phyloP scores from a whole-genome alignment of 116 monocot genomes.

The Zostera marina region DNA sequence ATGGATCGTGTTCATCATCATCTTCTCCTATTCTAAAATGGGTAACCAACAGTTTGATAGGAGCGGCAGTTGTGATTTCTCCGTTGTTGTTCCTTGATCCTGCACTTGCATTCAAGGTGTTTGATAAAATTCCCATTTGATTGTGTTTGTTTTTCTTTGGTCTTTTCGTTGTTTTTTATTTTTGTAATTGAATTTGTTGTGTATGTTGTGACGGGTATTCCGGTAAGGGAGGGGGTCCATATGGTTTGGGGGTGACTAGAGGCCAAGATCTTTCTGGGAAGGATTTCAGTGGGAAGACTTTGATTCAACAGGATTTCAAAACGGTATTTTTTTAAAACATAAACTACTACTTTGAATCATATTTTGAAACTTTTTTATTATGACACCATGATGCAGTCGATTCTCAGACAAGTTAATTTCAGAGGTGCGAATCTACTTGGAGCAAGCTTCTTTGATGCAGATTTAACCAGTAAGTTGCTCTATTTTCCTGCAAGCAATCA shows the following conservation, averaged over 20 bases:
- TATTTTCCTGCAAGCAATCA: not conserved
- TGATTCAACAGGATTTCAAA: slow-evolving; percentile 84
- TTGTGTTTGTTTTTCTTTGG: not conserved
- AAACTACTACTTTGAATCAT: not conserved
- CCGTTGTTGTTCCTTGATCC: slow-evolving; percentile 51
- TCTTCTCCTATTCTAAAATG: not conserved
- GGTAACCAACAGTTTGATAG: slow-evolving; percentile 10
- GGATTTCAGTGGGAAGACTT: no score
- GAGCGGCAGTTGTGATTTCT: slow-evolving; percentile 20
- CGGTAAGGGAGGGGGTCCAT: slow-evolving; percentile 81
- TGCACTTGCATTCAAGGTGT: slow-evolving; percentile 63
- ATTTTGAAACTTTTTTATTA: no score
- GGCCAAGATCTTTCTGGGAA: slow-evolving; percentile 89
- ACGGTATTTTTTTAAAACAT: slow-evolving; percentile 40
- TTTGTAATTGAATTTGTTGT: not conserved
- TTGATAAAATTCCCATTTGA: not conserved
- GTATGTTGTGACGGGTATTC: not conserved
- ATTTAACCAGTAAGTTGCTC: slow-evolving; percentile 34
- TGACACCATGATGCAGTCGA: slow-evolving; percentile 38
- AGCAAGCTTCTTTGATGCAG: slow-evolving; percentile 96
- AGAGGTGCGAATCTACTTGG: slow-evolving; percentile 78
- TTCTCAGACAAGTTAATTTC: slow-evolving; percentile 85
- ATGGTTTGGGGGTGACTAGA: slow-evolving; percentile 74
- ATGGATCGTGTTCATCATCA: not conserved
- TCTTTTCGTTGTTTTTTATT: not conserved